These are phyloP conservation scores for Penicillium sp. DNA, from an alignment of 2,329 filamentous ascomycete species.

Conservation along the genomic window DNA sequence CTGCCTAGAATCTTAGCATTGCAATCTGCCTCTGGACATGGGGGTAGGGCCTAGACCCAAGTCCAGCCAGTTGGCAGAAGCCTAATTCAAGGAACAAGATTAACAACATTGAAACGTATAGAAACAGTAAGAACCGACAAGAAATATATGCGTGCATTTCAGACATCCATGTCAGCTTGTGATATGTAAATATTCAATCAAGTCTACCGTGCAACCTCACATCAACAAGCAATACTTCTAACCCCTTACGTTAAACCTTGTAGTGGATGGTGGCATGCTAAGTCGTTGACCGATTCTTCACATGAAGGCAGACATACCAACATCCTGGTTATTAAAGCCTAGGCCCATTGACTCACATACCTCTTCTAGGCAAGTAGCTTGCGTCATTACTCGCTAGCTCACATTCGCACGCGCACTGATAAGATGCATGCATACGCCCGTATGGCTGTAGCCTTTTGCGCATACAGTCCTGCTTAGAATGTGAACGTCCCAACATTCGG, in stretches of 20 bases:
- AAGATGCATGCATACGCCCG: background rate
- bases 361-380: background rate
- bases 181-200: background rate
- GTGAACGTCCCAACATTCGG: no score
- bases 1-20: no score
- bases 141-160: background rate
- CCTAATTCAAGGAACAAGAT: background rate
- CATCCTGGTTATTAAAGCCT: background rate
- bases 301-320: background rate
- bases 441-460: background rate
- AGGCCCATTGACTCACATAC: background rate
- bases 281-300: background rate
- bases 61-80: background rate
- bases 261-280: background rate
- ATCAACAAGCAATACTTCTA: background rate
- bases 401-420: background rate
- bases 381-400: background rate
- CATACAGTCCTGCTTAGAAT: background rate
- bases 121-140: background rate
- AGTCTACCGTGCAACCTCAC: background rate
- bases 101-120: slow-evolving; percentile 75
- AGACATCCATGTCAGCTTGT: background rate
- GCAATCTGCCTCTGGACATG: no score
- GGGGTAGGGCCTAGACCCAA: no score
- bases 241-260: background rate